phyloP scores from a whole-genome alignment of 106 monocot genomes.

The Allium sativum region DNA sequence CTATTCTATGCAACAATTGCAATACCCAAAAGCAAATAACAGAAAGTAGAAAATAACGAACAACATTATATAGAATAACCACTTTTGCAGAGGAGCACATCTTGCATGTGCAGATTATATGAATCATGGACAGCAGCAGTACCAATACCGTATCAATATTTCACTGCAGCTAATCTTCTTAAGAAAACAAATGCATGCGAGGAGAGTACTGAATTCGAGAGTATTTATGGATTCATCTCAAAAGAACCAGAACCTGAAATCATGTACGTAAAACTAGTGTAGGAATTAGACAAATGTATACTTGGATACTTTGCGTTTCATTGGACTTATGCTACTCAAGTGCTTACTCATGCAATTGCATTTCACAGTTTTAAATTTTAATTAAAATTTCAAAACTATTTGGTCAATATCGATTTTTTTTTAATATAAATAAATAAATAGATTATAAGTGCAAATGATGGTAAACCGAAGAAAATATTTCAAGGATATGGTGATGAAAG shows the following conservation, averaged over 20 bases:
- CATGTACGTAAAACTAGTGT: slow-evolving; percentile 53
- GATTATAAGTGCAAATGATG: slow-evolving; percentile 41
- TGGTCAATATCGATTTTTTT: too few relatives aligned
- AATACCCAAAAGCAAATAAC: too few relatives aligned
- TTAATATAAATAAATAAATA: background rate
- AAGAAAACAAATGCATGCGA: slow-evolving; percentile 51
- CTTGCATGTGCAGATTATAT: too few relatives aligned
- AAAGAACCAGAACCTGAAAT: slow-evolving; percentile 30
- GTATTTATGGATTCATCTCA: slow-evolving; percentile 58
- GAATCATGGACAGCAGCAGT: too few relatives aligned
- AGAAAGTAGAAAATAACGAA: too few relatives aligned
- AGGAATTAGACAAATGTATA: slow-evolving; percentile 87
- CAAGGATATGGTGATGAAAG: slow-evolving; percentile 70
- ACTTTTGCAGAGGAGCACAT: too few relatives aligned
- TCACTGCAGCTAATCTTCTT: slow-evolving; percentile 54
- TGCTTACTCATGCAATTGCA: slow-evolving; percentile 47
- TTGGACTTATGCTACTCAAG: slow-evolving; percentile 52
- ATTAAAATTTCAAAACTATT: too few relatives aligned
- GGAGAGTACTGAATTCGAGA: too few relatives aligned
- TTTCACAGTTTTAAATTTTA: too few relatives aligned
- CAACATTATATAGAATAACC: too few relatives aligned
- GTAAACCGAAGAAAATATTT: slow-evolving; percentile 56
- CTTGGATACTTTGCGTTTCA: slow-evolving; percentile 87
- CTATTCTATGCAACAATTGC: too few relatives aligned
- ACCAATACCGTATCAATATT: too few relatives aligned